Evolutionary conservation across 2,329 filamentous ascomycete genomes (phyloP).

Genomic region (Hypoxylon sp.): DNA sequence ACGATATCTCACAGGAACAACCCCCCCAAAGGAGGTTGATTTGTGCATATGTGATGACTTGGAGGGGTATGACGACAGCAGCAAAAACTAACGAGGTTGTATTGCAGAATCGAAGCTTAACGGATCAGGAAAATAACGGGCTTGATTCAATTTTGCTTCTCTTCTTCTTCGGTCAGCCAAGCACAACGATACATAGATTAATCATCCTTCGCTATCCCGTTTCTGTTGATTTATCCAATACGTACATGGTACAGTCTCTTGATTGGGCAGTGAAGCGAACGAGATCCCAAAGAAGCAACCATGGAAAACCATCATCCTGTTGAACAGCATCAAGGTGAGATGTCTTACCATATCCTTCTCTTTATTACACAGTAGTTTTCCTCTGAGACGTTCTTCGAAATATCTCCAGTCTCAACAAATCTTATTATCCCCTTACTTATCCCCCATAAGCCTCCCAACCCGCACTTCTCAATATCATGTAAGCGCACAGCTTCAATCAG

Average conservation of each 20-base stretch:
- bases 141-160: slow-evolving; percentile 3
- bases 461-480: not conserved
- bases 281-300: slow-evolving; percentile 39
- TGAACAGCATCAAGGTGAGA: slow-evolving; percentile 16
- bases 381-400: not conserved
- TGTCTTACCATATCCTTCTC: slow-evolving; percentile 17
- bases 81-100: slow-evolving; percentile 32
- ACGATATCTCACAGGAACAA: slow-evolving; percentile 19
- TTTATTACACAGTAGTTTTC: not conserved
- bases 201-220: slow-evolving; percentile 25
- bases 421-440: not conserved
- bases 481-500: not conserved
- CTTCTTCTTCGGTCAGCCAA: slow-evolving; percentile 33
- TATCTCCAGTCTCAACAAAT: slow-evolving; percentile 11
- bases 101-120: slow-evolving; percentile 40
- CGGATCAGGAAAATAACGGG: slow-evolving; percentile 34
- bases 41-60: slow-evolving; percentile 25
- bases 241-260: slow-evolving; percentile 13
- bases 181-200: slow-evolving; percentile 36
- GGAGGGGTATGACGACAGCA: slow-evolving; percentile 43
- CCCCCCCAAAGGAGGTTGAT: slow-evolving; percentile 13
- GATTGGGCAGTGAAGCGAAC: slow-evolving; percentile 40
- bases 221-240: slow-evolving; percentile 32
- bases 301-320: slow-evolving; percentile 23
- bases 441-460: not conserved